Base-by-base conservation (phyloP, 2,329 filamentous ascomycete genomes). In the Neocatenulostroma microsporum region DNA sequence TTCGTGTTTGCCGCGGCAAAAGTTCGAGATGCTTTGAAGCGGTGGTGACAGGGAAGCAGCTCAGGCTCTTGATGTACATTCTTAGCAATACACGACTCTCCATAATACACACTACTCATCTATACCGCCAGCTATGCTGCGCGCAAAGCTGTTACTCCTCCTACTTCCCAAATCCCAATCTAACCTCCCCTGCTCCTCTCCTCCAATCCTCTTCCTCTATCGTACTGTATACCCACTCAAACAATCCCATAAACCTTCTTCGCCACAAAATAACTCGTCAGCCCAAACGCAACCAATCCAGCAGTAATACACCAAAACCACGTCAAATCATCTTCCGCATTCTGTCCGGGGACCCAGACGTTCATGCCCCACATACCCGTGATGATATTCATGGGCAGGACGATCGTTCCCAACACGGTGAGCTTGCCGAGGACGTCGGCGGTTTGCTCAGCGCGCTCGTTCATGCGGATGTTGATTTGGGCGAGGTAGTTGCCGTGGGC, bases 401-500 rank as follows among this genome's bases (percentile, higher is more conserved):
- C 75, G 48, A 98, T 84, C 3, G 89, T 94, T 1, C 87, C 91
- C 46, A 96, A 71, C 41, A 96, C 76, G 0, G 91, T 98, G 52
- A 98, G 91, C 68, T 95, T 94, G 66, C 86, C 88, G 10, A 98
- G 75, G 5, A 89, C 82, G 47, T 82, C 77, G 66, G 96, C 96
- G 37, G 86, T 87, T 48, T 80, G 74, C 41, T 88, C 94, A 18
- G 88, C 88, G 60, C 94, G 80, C 1, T 82, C 78, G 53, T 94
- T 84, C 62, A 84, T 89, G 61, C 93, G 86, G 51, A 96, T 88
- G 25, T 83, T 89, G 44, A 96, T 77, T 57, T 95, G 91, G 1
- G 91, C 89, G 24, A 98, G 74, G 57, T 98, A 96, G 62, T 96
- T 98, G 68, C 83, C 85, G 67, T 98, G 91, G 2, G 84, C 84